Evolutionary conservation across 1,284 basidiomycete genomes (phyloP), one percentile per base, ranked within the genome.

Genomic region (Sanghuangporus weigelae): DNA sequence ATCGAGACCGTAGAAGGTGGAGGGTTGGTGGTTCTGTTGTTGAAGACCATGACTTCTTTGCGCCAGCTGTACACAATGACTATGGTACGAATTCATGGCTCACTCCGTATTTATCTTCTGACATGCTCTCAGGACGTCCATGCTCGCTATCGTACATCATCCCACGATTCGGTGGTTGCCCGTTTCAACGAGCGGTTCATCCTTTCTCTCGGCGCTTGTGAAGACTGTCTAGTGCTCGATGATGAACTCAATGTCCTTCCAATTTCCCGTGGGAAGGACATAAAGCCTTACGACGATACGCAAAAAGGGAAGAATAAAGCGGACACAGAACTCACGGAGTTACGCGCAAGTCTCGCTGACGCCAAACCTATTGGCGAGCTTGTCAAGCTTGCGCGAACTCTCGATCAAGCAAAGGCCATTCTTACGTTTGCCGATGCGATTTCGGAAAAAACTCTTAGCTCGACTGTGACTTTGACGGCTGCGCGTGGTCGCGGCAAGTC

Each of bases 111-210:
- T 5, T 31, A 31, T 31, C 26, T 31, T 31, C 26, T 31, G 26
- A 31, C 26, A 31, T 31, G 26, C 26, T 31, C 26, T 12, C 68
- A 96, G 93, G 96, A 98, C 71, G 95, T 98, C 1, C 96, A 98
- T 75, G 79, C 91, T 5, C 87, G 95, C 51, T 99, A 98, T 74
- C 84, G 96, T 38, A 97, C 95, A 0, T 90, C 92, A 31, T 90
- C 95, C 2, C 92, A 96, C 69, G 90, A 95, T 71, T 85, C 90
- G 19, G 93, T 98, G 16, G 84, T 93, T 51, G 94, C 96, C 0
- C 87, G 97, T 55, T 99, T 99, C 81, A 99, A 99, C 78, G 97
- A 99, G 74, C 90, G 97, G 10, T 99, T 99, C 78, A 94, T 98
- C 71, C 83, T 98, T 54, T 95, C 96, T 38, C 84, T 98, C 11